Evolutionary conservation across 176 grass and related monocot species (phyloP).

Genomic region (Rhynchospora pubera): DNA sequence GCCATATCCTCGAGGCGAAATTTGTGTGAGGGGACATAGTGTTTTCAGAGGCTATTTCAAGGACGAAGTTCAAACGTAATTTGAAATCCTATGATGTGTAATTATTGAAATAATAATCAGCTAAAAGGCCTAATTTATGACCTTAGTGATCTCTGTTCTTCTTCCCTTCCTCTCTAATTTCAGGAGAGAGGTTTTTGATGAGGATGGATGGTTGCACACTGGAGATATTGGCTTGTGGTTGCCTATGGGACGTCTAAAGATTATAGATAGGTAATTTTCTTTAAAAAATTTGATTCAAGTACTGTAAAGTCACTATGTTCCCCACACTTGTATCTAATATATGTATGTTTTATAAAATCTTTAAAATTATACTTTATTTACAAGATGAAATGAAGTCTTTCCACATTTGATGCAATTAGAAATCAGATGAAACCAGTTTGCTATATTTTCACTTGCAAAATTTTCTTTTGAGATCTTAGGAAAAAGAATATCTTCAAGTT

Average conservation of each 20-base stretch:
- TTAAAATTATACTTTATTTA: neutral
- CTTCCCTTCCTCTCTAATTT: constrained; percentile 22
- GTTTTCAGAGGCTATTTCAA: constrained; percentile 81
- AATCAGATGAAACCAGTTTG: neutral
- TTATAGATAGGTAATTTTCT: constrained; percentile 68
- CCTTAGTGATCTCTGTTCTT: neutral
- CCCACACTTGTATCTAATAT: neutral
- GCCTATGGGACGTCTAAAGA: constrained; percentile 81
- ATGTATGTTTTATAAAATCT: neutral
- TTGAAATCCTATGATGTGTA: neutral
- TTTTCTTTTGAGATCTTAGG: constrained; percentile 33
- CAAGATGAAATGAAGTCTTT: neutral
- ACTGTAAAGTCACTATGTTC: neutral
- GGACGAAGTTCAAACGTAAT: constrained; percentile 87
- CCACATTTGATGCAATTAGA: neutral
- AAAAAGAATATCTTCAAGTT: constrained; percentile 99
- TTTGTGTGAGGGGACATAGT: constrained; percentile 79
- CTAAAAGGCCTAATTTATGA: neutral
- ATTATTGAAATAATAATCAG: neutral
- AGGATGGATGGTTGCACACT: constrained; percentile 93
- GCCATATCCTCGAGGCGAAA: constrained; percentile 91
- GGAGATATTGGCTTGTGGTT: constrained; percentile 97
- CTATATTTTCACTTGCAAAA: neutral
- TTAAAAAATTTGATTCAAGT: neutral
- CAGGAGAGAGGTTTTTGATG: constrained; percentile 79